Conservation (phyloP, 2,329 filamentous ascomycete species). For the Coleophoma cylindrospora region DNA sequence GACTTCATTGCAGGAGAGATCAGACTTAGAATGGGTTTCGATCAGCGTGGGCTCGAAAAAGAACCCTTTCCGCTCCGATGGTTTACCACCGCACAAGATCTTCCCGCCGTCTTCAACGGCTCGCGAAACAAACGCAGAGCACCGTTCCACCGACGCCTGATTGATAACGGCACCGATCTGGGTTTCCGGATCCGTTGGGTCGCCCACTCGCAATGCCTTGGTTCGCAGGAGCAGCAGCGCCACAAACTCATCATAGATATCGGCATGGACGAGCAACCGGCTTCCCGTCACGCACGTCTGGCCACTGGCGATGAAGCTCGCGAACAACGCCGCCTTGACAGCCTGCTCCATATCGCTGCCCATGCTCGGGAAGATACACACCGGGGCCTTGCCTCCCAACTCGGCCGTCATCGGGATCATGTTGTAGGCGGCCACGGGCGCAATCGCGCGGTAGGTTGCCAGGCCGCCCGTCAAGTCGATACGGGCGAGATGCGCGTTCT, state of each 20-base stretch:
- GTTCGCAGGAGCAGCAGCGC: too few species aligned
- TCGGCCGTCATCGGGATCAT: conserved; percentile 49
- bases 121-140: too few species aligned
- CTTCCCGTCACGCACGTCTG: conserved; percentile 47
- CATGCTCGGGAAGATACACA: conserved; percentile 46
- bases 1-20: too few species aligned
- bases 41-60: too few species aligned
- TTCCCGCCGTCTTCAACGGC: too few species aligned
- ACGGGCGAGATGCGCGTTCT: conserved; percentile 48
- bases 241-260: conserved; percentile 48
- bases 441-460: conserved; percentile 42
- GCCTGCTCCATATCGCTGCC: conserved; percentile 37
- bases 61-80: too few species aligned
- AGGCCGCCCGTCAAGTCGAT: conserved; percentile 55
- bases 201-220: too few species aligned
- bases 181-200: too few species aligned
- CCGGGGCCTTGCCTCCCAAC: conserved; percentile 48
- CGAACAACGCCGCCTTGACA: conserved; percentile 35
- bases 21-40: too few species aligned
- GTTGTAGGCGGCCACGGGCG: conserved; percentile 42
- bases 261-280: conserved; percentile 54
- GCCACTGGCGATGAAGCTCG: conserved; percentile 46
- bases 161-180: too few species aligned
- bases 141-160: too few species aligned
- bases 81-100: too few species aligned